phyloP scores from a whole-genome alignment of 164 flowering plant genomes.

The Saururus chinensis region DNA sequence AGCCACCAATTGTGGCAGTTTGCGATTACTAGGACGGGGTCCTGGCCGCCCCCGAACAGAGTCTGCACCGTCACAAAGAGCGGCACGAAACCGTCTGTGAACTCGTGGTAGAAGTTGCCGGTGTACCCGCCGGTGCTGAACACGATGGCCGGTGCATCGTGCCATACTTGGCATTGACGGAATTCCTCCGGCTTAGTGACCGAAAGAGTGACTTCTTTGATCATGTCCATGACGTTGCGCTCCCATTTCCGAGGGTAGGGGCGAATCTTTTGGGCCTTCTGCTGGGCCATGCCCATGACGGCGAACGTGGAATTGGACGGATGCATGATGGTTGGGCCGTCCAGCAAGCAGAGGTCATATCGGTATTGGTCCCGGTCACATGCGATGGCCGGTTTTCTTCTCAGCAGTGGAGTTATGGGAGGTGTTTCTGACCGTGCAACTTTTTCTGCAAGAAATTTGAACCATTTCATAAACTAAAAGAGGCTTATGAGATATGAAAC shows the following conservation, averaged over 20 bases:
- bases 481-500: no score
- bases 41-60: slow-evolving; percentile 6
- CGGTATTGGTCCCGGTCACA: background rate
- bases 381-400: background rate
- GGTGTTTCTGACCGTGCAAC: no score
- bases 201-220: slow-evolving; percentile 29
- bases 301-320: background rate
- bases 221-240: slow-evolving; percentile 12
- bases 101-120: slow-evolving; percentile 40
- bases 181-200: slow-evolving; percentile 8
- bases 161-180: slow-evolving; percentile 18
- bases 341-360: slow-evolving; percentile 1
- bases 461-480: no score
- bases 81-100: slow-evolving; percentile 32
- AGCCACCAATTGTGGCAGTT: slow-evolving; percentile 38
- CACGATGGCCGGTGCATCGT: slow-evolving; percentile 23
- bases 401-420: no score
- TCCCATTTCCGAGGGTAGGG: slow-evolving; percentile 56
- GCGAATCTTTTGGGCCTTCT: slow-evolving; percentile 13
- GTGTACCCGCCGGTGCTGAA: slow-evolving; percentile 28
- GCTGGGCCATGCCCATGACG: background rate
- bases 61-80: slow-evolving; percentile 33
- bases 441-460: no score
- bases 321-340: background rate
- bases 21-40: slow-evolving; percentile 26